Percentiles rank a stretch among this genome's conserved stretches.
phyloP scores from a whole-genome alignment of 1,284 basidiomycete genomes.

The Fomitopsis schrenkii region DNA sequence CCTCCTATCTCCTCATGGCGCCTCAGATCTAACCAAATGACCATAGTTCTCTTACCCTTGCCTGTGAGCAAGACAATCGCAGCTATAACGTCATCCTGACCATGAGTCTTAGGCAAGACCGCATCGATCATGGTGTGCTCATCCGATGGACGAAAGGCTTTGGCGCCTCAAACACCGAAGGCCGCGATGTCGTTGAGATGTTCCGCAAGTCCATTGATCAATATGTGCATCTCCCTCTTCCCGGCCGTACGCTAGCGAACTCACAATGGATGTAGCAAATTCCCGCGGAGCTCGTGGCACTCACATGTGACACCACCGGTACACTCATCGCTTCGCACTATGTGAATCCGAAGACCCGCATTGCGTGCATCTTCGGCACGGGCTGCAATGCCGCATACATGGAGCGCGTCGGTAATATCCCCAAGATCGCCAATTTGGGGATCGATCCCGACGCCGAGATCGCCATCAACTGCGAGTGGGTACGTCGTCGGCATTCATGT shows the following conservation, averaged over 20 bases:
- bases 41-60: constrained; percentile 90
- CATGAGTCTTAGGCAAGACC: constrained; percentile 60
- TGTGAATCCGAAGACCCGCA: constrained; percentile 86
- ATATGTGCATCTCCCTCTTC: constrained; percentile 42
- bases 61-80: constrained; percentile 46
- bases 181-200: constrained; percentile 90
- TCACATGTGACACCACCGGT: constrained; percentile 97
- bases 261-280: constrained; percentile 42
- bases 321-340: constrained; percentile 97
- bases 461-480: constrained; percentile 98
- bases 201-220: constrained; percentile 81
- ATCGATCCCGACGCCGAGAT: constrained; percentile 74
- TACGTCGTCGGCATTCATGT: constrained; percentile 28
- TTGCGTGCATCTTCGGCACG: constrained; percentile 96
- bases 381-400: constrained; percentile 98
- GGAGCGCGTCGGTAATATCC: constrained; percentile 78
- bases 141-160: constrained; percentile 99
- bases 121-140: constrained; percentile 92
- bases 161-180: constrained; percentile 89
- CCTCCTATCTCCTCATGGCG: not conserved
- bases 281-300: constrained; percentile 76
- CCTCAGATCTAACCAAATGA: not conserved
- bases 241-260: constrained; percentile 5
- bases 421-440: constrained; percentile 76
- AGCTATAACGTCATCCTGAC: not conserved